Base-by-base conservation (phyloP, 768 basidiomycete species). In the Saitozyma sp. region DNA sequence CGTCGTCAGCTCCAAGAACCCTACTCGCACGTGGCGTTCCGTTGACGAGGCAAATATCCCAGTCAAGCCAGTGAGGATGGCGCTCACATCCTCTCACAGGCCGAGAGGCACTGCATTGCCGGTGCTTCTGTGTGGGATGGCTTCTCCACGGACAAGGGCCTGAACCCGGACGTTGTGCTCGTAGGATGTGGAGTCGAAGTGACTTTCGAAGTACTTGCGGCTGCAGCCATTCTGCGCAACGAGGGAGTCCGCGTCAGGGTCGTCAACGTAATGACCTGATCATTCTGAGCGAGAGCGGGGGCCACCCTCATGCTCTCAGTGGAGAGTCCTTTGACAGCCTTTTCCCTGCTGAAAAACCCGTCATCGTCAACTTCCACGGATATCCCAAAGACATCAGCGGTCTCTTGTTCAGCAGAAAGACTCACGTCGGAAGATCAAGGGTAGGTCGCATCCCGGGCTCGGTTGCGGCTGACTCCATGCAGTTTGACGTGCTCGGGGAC, bases 231-330 rank as follows among this genome's bases (percentile, higher is more conserved):
- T 19, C 85, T 94, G 29, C 87, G 88, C 69, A 85, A 86, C 71
- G 80, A 84, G 20, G 82, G 83, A n/a, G 87, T 89, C 2, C 83
- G 84, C 9, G 84, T 96, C 37, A 87, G 92, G 43, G 89, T 94
- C 60, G 86, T 94, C 61, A 94, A 95, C 67, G 88, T 95, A 90
- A 90, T 61, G 92, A 95, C 71, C 82, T 94, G 50, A 88, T 96
- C 86, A 87, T 93, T 61, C 84, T 96, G 49, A 84, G 85, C 38
- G 82, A 84, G 6, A 76, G 74, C n/a, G 89, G 88, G 57, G 79
- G 83, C 10, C 78, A 79, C 64, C 77, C 78, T 3, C 78, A 79
- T 57, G 78, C 77, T 2, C 62, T 79, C 13, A 66, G 61, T 51
- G 62, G 68, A 50, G 73, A 74, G 41, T 64, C 70, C 0, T 74